Percentiles rank a stretch among this genome's conserved stretches.
phyloP scores from a whole-genome alignment of 768 basidiomycete genomes.

The Mycena vulgaris region DNA sequence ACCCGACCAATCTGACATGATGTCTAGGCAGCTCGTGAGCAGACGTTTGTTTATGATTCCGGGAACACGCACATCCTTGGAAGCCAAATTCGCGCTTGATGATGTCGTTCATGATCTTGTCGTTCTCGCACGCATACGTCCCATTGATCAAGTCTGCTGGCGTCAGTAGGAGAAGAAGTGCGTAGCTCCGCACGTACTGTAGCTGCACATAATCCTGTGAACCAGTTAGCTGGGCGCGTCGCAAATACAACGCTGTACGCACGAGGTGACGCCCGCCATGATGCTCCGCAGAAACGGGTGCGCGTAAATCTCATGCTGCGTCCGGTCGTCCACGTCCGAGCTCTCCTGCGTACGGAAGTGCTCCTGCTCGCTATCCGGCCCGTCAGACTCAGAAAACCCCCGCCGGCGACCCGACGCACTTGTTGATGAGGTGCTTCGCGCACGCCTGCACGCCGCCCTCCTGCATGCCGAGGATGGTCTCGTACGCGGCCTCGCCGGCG shows the following conservation, averaged over 20 bases:
- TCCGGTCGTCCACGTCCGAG: constrained; percentile 86
- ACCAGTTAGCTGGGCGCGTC: not conserved
- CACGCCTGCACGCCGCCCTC: constrained; percentile 86
- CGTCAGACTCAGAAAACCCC: not conserved
- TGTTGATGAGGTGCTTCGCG: constrained; percentile 87
- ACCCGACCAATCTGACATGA: constrained; percentile 85
- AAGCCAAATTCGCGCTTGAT: constrained; percentile 84
- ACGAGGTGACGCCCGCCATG: constrained; percentile 76
- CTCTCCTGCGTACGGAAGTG: constrained; percentile 67
- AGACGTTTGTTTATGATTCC: not conserved
- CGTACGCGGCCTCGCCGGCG: constrained; percentile 81
- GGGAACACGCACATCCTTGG: constrained; percentile 72
- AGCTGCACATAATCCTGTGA: constrained; percentile 30
- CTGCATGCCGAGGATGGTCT: constrained; percentile 90
- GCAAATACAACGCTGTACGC: not conserved
- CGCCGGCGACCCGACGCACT: constrained; percentile 58
- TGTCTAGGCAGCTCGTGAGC: constrained; percentile 50
- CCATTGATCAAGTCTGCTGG: constrained; percentile 73
- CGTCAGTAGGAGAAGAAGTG: not conserved
- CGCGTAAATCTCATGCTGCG: constrained; percentile 82
- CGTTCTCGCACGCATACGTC: constrained; percentile 84
- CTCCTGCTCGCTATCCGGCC: constrained; percentile 73
- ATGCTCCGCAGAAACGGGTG: constrained; percentile 80
- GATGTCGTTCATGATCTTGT: constrained; percentile 79
- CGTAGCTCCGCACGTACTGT: constrained; percentile 22